These are phyloP conservation scores for Trapa incisa DNA, from an alignment of 345 rosid species.

Conservation along the genomic window DNA sequence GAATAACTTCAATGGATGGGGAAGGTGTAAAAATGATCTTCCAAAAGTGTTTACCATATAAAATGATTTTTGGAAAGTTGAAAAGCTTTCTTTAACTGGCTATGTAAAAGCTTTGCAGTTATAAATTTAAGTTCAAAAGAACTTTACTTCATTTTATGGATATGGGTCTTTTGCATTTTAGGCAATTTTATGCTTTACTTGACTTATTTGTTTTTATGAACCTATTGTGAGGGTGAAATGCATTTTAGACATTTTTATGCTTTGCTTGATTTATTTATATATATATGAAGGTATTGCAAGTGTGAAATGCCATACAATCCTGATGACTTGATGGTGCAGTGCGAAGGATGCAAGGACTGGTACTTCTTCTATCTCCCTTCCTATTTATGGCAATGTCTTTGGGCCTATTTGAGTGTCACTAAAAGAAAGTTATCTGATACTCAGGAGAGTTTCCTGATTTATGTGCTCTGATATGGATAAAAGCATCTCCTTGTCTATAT, in stretches of 20 bases:
- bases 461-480: no score
- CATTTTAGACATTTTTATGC: background rate
- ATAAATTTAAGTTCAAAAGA: background rate
- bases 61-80: background rate
- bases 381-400: background rate
- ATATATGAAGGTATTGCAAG: constrained; percentile 58
- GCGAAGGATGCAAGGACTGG: constrained; percentile 93
- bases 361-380: constrained; percentile 17
- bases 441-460: background rate
- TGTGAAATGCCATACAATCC: constrained; percentile 96
- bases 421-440: background rate
- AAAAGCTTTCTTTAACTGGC: background rate
- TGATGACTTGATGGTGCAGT: constrained; percentile 85
- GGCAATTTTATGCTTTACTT: constrained; percentile 6
- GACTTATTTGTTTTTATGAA: constrained; percentile 5
- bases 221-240: no score
- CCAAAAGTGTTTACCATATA: background rate
- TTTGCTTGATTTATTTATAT: constrained; percentile 11
- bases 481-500: no score
- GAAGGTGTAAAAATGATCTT: background rate
- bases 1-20: background rate
- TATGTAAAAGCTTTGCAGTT: background rate
- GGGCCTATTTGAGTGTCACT: no score
- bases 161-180: background rate
- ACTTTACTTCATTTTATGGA: background rate